These are phyloP conservation scores for Ceratocystis colombiana DNA, from an alignment of 2,329 filamentous ascomycete genomes.

Conservation along the genomic window DNA sequence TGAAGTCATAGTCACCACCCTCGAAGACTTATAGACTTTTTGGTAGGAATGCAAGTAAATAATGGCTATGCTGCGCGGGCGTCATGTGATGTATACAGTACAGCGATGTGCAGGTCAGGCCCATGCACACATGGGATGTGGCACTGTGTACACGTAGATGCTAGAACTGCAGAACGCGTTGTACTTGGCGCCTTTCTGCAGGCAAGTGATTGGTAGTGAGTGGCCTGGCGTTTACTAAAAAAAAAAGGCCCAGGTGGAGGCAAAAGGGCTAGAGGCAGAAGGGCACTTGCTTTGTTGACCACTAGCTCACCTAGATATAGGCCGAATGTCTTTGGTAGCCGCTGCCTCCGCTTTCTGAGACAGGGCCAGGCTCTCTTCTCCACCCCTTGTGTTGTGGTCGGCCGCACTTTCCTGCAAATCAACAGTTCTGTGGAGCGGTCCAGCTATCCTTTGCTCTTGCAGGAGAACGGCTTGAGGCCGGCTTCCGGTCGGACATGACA, in stretches of 20 bases:
- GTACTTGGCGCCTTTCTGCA: background rate
- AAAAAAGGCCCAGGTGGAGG: background rate
- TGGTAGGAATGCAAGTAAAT: background rate
- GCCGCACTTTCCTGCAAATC: background rate
- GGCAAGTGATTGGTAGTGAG: background rate
- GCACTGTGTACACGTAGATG: background rate
- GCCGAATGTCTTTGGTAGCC: background rate
- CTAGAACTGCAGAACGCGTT: background rate
- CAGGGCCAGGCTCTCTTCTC: background rate
- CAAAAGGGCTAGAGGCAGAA: no score
- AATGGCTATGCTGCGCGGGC: background rate
- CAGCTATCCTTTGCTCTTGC: background rate
- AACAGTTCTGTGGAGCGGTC: background rate
- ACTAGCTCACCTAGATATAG: background rate
- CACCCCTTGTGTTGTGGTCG: background rate
- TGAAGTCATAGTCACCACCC: constrained; percentile 1
- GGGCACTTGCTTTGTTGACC: no score
- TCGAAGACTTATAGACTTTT: background rate
- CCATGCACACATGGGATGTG: background rate
- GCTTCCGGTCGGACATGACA: background rate
- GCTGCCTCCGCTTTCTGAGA: background rate
- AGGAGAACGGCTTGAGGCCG: no score
- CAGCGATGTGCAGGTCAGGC: background rate
- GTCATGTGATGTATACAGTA: background rate
- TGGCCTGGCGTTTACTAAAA: background rate